Percentiles rank a stretch among this genome's conserved stretches.
These are phyloP conservation scores for Hypericum perforatum DNA, from an alignment of 345 rosid species.

Conservation along the genomic window DNA sequence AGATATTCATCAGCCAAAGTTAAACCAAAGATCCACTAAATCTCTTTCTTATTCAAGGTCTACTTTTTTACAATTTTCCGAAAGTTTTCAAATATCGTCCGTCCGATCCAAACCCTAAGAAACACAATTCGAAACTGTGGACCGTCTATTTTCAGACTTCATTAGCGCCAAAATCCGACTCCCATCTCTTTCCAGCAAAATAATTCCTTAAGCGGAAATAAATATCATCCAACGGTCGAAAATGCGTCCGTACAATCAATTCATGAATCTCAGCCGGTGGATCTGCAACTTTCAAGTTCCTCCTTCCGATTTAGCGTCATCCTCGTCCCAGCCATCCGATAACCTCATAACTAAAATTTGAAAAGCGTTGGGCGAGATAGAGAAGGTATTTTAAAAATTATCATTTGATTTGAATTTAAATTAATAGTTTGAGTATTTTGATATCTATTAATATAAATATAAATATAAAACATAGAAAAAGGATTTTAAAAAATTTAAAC, in stretches of 20 bases:
- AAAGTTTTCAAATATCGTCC: slow-evolving; percentile 11
- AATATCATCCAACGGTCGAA: slow-evolving; percentile 20
- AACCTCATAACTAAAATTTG: slow-evolving; percentile 18
- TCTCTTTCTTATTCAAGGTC: no score
- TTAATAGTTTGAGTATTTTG: no score
- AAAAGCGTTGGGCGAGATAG: slow-evolving; percentile 23
- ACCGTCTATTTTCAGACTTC: slow-evolving; percentile 7
- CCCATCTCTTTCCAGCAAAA: slow-evolving; percentile 9
- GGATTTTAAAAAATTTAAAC: no score
- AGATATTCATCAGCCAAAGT: no score
- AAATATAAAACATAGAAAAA: no score
- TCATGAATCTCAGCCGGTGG: slow-evolving; percentile 27
- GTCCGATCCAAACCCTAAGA: slow-evolving; percentile 7
- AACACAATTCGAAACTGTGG: neutral
- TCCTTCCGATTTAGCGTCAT: slow-evolving; percentile 19
- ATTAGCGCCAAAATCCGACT: slow-evolving; percentile 46
- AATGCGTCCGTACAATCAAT: neutral
- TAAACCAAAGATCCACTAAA: no score
- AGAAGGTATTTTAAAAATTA: slow-evolving; percentile 5
- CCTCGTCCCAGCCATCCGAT: slow-evolving; percentile 8
- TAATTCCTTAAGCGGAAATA: slow-evolving; percentile 7
- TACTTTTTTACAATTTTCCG: no score
- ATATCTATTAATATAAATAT: no score
- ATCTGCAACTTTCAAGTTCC: slow-evolving; percentile 18
- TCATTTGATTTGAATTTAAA: no score